Evolutionary conservation across 345 rosid species (phyloP), one percentile per base, ranked within the genome.

Genomic region (Luvunga scandens): DNA sequence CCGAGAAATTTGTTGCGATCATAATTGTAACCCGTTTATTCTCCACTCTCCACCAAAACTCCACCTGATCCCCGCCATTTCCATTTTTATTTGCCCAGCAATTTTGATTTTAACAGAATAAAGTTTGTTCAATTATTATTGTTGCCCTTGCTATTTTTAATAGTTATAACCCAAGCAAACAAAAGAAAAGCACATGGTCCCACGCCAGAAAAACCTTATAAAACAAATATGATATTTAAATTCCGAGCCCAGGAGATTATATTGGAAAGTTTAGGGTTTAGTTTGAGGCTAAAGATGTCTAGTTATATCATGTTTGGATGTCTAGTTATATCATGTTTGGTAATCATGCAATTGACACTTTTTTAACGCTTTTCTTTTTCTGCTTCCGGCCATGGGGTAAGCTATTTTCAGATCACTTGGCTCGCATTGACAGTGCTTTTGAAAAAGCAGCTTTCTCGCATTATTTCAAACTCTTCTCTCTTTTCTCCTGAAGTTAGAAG

Each of bases 351-450:
- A 7, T 39, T 28, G 24, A 31, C 62, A 56, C 69, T 57, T 72
- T 72, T 39, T 19, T 7, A 3, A 25, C 36, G 27, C 9, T 13
- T 67, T 65, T 71, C 22, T 8, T 16, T 74, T 16, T 73, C 27
- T 48, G 24, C 6, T 50, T 53, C 22, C 27, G 38, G 61, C 45
- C 50, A 13, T 55, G 38, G 45, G 27, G 8, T 64, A 45, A 66
- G 3, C 31, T 67, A 0, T 63, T 22, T 81, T 62, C 16, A 7
- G 28, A 61, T 39, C 71, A 72, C 55, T 38, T 48, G 3, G 56
- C 65, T 73, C 48, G 7, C 30, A 42, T 39, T 45, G 63, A 18
- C 75, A 75, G 71, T 65, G 75, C 79, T 75, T 80, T 80, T 69
- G 22, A 12, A 42, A 79, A 65, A 75, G 75, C 48, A 42, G 4